phyloP scores from a whole-genome alignment of 129 eudicot genomes.

The Centaurea solstitialis region DNA sequence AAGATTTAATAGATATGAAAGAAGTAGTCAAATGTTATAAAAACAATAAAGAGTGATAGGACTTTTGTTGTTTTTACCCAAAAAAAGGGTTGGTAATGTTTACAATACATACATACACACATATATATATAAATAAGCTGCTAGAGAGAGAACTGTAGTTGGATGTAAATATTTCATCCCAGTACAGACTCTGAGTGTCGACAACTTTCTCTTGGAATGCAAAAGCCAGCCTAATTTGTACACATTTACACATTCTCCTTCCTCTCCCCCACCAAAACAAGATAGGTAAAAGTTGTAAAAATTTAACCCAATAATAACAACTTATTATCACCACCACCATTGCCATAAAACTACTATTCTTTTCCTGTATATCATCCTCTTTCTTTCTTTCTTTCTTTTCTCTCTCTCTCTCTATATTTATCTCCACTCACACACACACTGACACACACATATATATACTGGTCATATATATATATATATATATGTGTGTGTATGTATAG shows the following conservation, averaged over 20 bases:
- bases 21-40: background rate
- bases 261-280: constrained; percentile 15
- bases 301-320: constrained; percentile 20
- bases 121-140: background rate
- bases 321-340: constrained; percentile 23
- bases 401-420: constrained; percentile 16
- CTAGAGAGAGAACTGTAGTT: background rate
- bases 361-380: background rate
- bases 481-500: background rate
- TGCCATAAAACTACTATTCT: constrained; percentile 1
- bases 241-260: constrained; percentile 14
- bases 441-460: background rate
- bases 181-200: constrained; percentile 22
- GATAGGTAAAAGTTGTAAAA: constrained; percentile 13
- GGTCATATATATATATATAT: background rate
- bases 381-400: background rate
- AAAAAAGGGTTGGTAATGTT: constrained; percentile 23
- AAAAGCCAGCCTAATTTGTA: constrained; percentile 28
- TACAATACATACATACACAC: background rate
- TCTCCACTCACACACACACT: constrained; percentile 9
- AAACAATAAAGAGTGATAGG: background rate
- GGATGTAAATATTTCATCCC: constrained; percentile 19
- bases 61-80: background rate
- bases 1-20: background rate
- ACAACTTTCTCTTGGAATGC: constrained; percentile 25